phyloP scores from a whole-genome alignment of 352 stramenopile species.

The Phytophthora capsici region DNA sequence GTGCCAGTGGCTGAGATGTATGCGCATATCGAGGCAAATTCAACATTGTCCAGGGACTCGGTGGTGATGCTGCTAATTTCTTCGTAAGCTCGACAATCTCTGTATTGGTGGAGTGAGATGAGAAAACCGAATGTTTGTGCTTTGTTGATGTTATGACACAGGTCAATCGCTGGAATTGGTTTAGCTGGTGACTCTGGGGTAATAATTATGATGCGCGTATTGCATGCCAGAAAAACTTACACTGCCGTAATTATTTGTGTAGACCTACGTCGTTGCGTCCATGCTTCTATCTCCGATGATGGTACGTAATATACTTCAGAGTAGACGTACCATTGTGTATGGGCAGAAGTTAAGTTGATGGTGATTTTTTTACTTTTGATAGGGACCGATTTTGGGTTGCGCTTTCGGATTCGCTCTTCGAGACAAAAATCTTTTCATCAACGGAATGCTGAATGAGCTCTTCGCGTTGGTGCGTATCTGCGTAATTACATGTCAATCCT shows the following conservation, averaged over 20 bases:
- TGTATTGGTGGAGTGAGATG: background rate
- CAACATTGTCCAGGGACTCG: conserved; percentile 81
- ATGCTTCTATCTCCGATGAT: conserved; percentile 90
- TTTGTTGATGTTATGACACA: conserved; percentile 24
- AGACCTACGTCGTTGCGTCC: conserved; percentile 88
- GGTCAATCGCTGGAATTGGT: conserved; percentile 81
- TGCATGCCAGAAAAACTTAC: conserved; percentile 8
- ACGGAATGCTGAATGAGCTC: conserved; percentile 83
- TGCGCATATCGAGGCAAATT: conserved; percentile 83
- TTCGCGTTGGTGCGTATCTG: conserved; percentile 65
- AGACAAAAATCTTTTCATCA: conserved; percentile 85
- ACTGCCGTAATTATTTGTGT: background rate
- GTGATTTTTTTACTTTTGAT: background rate
- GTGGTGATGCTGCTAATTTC: conserved; percentile 89
- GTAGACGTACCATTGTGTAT: no score
- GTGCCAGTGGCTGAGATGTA: conserved; percentile 90
- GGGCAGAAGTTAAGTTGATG: conserved; percentile 4
- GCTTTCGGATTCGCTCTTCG: conserved; percentile 84
- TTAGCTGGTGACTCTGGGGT: conserved; percentile 80
- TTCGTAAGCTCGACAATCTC: conserved; percentile 49
- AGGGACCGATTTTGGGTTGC: conserved; percentile 85
- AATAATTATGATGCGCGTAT: conserved; percentile 1
- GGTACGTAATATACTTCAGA: conserved; percentile 37
- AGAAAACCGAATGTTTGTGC: background rate
- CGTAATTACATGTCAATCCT: background rate